Evolutionary conservation across 257 asterid species (phyloP).

Genomic region (Eucommia ulmoides): DNA sequence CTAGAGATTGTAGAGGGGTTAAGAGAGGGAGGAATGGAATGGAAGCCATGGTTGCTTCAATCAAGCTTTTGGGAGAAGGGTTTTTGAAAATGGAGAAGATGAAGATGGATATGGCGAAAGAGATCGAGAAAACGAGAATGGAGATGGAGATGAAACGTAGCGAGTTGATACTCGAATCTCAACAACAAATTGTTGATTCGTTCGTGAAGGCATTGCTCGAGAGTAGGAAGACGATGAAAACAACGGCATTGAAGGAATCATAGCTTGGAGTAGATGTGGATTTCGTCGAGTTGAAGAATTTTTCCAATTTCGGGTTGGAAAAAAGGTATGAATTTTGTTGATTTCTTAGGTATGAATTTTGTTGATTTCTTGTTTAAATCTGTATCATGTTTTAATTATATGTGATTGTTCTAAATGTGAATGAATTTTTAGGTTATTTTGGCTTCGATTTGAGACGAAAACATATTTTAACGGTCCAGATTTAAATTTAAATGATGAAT

Average conservation of each 20-base stretch:
- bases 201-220: slow-evolving; percentile 55
- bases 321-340: not conserved
- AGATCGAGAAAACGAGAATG: slow-evolving; percentile 74
- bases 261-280: not conserved
- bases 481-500: no score
- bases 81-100: slow-evolving; percentile 68
- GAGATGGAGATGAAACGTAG: slow-evolving; percentile 90
- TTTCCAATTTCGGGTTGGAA: not conserved
- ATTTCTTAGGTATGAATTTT: no score
- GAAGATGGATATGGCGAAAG: slow-evolving; percentile 89
- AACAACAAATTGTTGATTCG: slow-evolving; percentile 72
- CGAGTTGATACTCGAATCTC: slow-evolving; percentile 70
- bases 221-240: slow-evolving; percentile 35
- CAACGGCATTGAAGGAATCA: slow-evolving; percentile 20
- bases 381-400: no score
- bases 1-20: slow-evolving; percentile 12
- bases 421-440: no score
- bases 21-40: slow-evolving; percentile 42
- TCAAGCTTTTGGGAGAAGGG: slow-evolving; percentile 71
- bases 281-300: not conserved
- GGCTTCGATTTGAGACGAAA: no score
- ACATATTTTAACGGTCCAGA: no score
- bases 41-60: slow-evolving; percentile 65
- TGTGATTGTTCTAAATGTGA: no score
- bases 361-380: no score